Evolutionary conservation across 1,139 yeast genomes (phyloP), one percentile per base, ranked within the genome.

Genomic region (Suhomyces chickasaworum): DNA sequence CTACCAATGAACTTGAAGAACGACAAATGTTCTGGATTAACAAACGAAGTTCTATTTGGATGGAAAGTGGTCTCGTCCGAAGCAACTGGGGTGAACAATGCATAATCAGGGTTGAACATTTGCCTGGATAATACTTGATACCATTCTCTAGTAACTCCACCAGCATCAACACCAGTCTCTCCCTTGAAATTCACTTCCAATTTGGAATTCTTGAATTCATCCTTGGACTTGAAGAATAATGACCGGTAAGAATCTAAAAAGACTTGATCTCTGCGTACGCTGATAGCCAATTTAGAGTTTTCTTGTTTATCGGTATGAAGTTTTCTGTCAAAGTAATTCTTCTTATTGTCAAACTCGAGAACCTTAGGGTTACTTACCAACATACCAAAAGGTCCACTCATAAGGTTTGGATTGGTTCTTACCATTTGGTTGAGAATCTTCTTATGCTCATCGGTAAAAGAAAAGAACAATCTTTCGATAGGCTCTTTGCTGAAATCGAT

Each of bases 81-180:
- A 0, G 96, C 89, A 43, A 90, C 96, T 0, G 99, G 97, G 0
- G 88, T 77, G 62, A 93, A 95, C 50, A 95, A 71, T 0, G 97
- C 98, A 69, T 91, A 91, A 59, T 90, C 97, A 0, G 99, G 96
- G 61, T 93, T 91, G 68, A 93, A 90, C 89, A 95, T 91, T 65
- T 93, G 98, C 51, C 97, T 76, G 0, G 97, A 86, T 47, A 95
- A 69, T 8, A 91, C 96, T 63, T 90, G 98, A 60, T 86, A 91
- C 99, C 99, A 95, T 65, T 95, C 99, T 59, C 99, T 77, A 0
- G 97, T 89, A 18, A 95, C 86, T 43, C 99, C 99, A 56, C 99
- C 99, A 2, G 97, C 99, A 74, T 95, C 99, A 42, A 93, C 89
- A 55, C 99, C 99, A 48, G 88, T 87, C 64, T 95, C 99, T 3